Evolutionary conservation across 139 green algal genomes (phyloP).

Genomic region (Picochlorum sp.): DNA sequence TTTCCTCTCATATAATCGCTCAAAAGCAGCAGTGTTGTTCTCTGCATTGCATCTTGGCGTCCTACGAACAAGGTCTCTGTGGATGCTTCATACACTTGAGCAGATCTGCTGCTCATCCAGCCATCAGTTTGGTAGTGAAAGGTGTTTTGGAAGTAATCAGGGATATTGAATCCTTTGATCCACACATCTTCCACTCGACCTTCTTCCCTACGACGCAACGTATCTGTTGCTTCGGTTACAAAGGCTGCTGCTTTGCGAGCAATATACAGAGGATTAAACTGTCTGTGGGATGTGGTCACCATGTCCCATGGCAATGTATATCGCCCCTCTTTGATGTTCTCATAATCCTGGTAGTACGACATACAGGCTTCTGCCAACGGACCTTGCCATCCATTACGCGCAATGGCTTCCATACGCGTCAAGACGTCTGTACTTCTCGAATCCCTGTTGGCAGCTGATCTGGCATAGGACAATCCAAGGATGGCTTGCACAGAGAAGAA

Average conservation of each 20-base stretch:
- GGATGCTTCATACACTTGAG: constrained; percentile 68
- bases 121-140: constrained; percentile 87
- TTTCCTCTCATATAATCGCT: constrained; percentile 30
- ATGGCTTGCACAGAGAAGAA: constrained; percentile 63
- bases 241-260: constrained; percentile 27
- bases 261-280: constrained; percentile 71
- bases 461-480: background rate
- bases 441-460: background rate
- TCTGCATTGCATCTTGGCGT: constrained; percentile 82
- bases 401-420: constrained; percentile 14
- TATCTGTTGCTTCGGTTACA: constrained; percentile 43
- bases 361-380: constrained; percentile 31
- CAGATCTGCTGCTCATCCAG: constrained; percentile 55
- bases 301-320: constrained; percentile 84
- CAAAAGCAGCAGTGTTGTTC: constrained; percentile 48
- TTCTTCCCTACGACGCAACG: constrained; percentile 30
- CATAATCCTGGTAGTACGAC: constrained; percentile 24
- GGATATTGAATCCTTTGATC: constrained; percentile 55
- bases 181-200: constrained; percentile 38
- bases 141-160: constrained; percentile 70
- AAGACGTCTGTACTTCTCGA: background rate
- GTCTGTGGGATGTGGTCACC: constrained; percentile 50
- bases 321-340: constrained; percentile 21
- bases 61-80: constrained; percentile 84
- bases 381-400: constrained; percentile 11